Base-by-base conservation (phyloP, 2,329 filamentous ascomycete species). In the Thielaviopsis populi region DNA sequence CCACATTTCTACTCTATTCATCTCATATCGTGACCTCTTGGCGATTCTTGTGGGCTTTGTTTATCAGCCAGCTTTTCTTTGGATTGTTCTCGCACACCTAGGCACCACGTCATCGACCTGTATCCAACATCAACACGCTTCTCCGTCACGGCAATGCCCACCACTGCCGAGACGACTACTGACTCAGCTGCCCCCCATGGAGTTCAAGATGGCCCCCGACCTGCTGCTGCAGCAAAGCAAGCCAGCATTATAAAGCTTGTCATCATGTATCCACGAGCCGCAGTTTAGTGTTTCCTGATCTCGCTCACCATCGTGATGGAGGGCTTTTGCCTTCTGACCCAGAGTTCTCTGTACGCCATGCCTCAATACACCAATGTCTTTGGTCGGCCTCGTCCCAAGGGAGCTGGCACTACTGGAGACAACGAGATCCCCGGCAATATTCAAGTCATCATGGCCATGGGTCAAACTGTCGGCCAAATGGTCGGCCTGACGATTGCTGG, bases 361-460 rank as follows among this genome's bases (percentile, higher is more conserved):
- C 71, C 71, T 4, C 63, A 69, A 27, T 74, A 73, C 63, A 66
- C 68, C 17, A 66, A 69, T 41, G 71, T 68, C 27, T 74, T 71
- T 50, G 71, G 71, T 7, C 67, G 69, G 59, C 66, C 68, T 24
- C 68, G 69, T 22, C 66, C 63, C 7, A 56, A 40, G 11, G 54
- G 48, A 4, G 24, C 40, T 8, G 54, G 30, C 33, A 59, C 59
- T 50, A 42, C 48, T 17, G 61, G 68, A 27, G 70, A 70, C 19
- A 67, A 70, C 56, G 70, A 78, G 66, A 71, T 81, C 24, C 71
- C 75, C 1, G 74, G 75, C 0, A 67, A 72, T 2, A 81, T 79
- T 77, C 77, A 79, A 68, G 73, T 76, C 3, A 75, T 73, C 0
- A 70, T 81, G 0, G 71, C 72, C 46, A 76, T 76, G 50, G 77